A percentile compares a stretch with the other conserved stretches of the same genome.
phyloP scores from a whole-genome alignment of 2,329 filamentous ascomycete species.

The Microcyclosporella mali region DNA sequence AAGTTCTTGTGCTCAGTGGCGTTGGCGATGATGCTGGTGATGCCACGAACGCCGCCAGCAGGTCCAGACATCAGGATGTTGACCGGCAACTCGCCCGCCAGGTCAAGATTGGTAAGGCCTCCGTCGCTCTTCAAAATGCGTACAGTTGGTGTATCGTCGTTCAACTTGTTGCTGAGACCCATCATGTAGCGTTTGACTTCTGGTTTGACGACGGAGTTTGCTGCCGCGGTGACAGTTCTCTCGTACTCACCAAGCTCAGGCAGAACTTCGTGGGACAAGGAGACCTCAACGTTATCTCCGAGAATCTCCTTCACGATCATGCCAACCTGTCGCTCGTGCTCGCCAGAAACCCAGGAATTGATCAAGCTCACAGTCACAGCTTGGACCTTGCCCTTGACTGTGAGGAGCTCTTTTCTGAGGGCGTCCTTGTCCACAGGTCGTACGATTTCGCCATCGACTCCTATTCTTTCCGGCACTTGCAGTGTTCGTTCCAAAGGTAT shows the following conservation, averaged over 20 bases:
- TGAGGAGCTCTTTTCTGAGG: slow-evolving; percentile 20
- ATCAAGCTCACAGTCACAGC: slow-evolving; percentile 24
- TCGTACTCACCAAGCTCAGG: slow-evolving; percentile 27
- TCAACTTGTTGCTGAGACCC: slow-evolving; percentile 22
- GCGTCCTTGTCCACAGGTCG: slow-evolving; percentile 20
- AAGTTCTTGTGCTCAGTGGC: slow-evolving; percentile 24
- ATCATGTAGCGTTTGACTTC: slow-evolving; percentile 24
- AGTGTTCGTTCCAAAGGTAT: slow-evolving; percentile 24
- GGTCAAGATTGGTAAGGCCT: slow-evolving; percentile 21
- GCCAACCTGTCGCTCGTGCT: slow-evolving; percentile 22
- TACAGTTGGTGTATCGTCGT: slow-evolving; percentile 19
- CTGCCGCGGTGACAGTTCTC: slow-evolving; percentile 22
- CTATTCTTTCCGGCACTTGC: slow-evolving; percentile 22
- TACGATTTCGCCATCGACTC: slow-evolving; percentile 21
- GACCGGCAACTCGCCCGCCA: slow-evolving; percentile 22
- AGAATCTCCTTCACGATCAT: slow-evolving; percentile 23
- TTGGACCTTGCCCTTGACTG: slow-evolving; percentile 24
- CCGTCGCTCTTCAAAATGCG: slow-evolving; percentile 26
- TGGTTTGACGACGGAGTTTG: slow-evolving; percentile 25
- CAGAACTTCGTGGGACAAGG: slow-evolving; percentile 22
- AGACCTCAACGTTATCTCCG: slow-evolving; percentile 21
- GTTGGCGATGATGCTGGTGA: slow-evolving; percentile 25
- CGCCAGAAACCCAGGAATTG: slow-evolving; percentile 24
- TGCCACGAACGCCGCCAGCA: slow-evolving; percentile 23
- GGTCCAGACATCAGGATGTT: slow-evolving; percentile 26